These are phyloP conservation scores for Pseudognaphalium luteoalbum DNA, from an alignment of 129 eudicot genomes.

Conservation along the genomic window DNA sequence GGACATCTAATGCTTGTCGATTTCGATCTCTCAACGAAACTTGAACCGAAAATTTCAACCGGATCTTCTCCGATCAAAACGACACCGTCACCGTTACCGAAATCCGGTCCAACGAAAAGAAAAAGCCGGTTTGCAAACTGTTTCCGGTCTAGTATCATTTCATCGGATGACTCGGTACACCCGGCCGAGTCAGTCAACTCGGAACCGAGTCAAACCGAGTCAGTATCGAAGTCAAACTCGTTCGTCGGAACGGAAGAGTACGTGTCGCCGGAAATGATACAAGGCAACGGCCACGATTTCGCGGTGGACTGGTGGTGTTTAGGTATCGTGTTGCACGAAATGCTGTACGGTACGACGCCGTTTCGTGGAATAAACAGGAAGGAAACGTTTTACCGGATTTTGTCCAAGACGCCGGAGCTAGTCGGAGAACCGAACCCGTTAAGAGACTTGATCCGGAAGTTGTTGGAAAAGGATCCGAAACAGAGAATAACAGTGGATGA, in stretches of 20 bases:
- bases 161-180: slow-evolving; percentile 38
- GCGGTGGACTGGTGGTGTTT: slow-evolving; percentile 94
- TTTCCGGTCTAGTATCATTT: slow-evolving; percentile 28
- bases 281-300: slow-evolving; percentile 81
- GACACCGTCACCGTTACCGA: slow-evolving; percentile 16
- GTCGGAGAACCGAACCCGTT: slow-evolving; percentile 78
- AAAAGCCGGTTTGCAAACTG: slow-evolving; percentile 27
- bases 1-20: slow-evolving; percentile 93
- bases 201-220: slow-evolving; percentile 24
- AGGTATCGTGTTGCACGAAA: slow-evolving; percentile 71
- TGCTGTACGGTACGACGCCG: slow-evolving; percentile 91
- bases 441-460: slow-evolving; percentile 64
- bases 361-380: slow-evolving; percentile 69
- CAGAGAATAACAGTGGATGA: slow-evolving; percentile 57
- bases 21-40: slow-evolving; percentile 91
- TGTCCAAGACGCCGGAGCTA: slow-evolving; percentile 58
- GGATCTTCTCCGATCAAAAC: not conserved
- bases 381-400: slow-evolving; percentile 77
- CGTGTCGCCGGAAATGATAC: slow-evolving; percentile 86
- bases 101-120: slow-evolving; percentile 25
- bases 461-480: slow-evolving; percentile 80
- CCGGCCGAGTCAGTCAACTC: slow-evolving; percentile 32
- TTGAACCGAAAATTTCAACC: slow-evolving; percentile 47
- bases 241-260: slow-evolving; percentile 99
- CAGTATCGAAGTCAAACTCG: slow-evolving; percentile 68